Evolutionary conservation across 192 early-diverging fungal species (phyloP).

Genomic region (Backusella macrospora): DNA sequence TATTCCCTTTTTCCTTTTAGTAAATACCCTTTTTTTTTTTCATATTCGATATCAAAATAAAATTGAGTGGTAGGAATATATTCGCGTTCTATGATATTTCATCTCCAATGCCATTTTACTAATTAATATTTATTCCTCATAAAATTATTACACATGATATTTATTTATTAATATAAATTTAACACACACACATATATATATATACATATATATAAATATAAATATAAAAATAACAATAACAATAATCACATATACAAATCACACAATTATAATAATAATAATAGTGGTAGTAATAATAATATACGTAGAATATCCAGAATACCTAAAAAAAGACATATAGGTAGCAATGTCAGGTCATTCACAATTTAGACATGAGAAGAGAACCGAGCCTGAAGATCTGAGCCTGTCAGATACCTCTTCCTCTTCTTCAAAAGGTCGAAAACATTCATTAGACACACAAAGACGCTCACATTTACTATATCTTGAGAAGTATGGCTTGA

Average conservation of each 20-base stretch:
- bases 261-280: too few relatives aligned
- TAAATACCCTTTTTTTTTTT: background rate
- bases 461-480: constrained; percentile 31
- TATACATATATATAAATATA: background rate
- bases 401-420: background rate
- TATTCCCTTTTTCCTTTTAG: background rate
- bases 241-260: background rate
- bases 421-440: background rate
- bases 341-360: constrained; percentile 3
- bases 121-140: background rate
- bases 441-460: background rate
- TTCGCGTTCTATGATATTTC: background rate
- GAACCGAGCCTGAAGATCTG: background rate
- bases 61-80: background rate
- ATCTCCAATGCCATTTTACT: constrained; percentile 4
- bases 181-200: background rate
- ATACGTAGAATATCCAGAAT: too few relatives aligned
- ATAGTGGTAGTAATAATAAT: too few relatives aligned
- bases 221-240: background rate
- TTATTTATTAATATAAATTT: constrained; percentile 3
- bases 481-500: constrained; percentile 33
- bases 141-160: background rate
- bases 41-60: background rate
- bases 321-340: background rate
- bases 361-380: background rate